Conservation (phyloP, 306 rosid species). For the Pyrus communis region DNA sequence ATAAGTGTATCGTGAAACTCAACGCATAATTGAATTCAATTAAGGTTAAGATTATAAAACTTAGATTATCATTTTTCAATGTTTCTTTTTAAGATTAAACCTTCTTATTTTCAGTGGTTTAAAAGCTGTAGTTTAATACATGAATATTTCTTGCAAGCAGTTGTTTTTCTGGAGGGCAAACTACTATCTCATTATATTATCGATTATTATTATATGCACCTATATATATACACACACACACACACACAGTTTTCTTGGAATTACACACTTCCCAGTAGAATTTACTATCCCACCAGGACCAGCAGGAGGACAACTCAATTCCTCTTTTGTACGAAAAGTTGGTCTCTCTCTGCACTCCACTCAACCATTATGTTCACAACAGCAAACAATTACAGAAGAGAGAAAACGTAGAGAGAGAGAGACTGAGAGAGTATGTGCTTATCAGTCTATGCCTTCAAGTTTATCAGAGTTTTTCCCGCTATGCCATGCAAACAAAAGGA, state of each 20-base stretch:
- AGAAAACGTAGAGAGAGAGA: background rate
- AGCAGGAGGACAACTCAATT: constrained; percentile 6
- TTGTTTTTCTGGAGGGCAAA: no score
- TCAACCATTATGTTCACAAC: background rate
- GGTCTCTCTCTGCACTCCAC: background rate
- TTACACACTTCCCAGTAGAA: background rate
- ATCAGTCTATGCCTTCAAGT: background rate
- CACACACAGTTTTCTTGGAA: constrained; percentile 16
- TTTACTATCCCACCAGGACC: background rate
- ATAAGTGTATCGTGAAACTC: no score
- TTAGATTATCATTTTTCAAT: background rate
- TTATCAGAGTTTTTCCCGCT: background rate
- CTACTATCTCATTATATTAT: no score
- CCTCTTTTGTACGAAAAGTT: constrained; percentile 44
- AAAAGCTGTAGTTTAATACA: background rate
- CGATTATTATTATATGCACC: no score
- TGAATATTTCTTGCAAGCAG: no score
- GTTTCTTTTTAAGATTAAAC: background rate
- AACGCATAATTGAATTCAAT: background rate
- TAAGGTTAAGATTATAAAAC: background rate
- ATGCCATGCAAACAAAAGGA: background rate
- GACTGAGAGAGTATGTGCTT: background rate
- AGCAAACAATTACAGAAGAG: background rate
- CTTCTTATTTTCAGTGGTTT: background rate
- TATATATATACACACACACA: no score